phyloP scores from a whole-genome alignment of 371 early-diverging fungal genomes.

The Choanephora cucurbitarum region DNA sequence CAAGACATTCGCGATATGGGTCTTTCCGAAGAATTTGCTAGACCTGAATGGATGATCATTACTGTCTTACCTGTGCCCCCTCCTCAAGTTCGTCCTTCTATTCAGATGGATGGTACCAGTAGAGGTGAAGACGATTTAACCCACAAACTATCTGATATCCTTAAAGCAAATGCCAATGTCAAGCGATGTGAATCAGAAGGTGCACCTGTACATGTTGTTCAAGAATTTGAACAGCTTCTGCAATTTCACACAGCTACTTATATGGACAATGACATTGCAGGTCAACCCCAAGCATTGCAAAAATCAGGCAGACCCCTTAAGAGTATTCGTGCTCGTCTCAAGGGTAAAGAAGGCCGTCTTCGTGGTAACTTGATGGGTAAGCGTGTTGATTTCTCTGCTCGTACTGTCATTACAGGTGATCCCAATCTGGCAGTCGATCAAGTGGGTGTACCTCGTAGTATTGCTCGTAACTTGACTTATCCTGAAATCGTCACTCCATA shows the following conservation, averaged over 20 bases:
- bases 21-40: constrained; percentile 88
- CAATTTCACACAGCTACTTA: constrained; percentile 98
- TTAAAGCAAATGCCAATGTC: constrained; percentile 96
- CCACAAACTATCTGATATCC: constrained; percentile 93
- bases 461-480: constrained; percentile 98
- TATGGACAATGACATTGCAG: constrained; percentile 99
- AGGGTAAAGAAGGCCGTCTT: constrained; percentile 99
- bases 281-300: constrained; percentile 96
- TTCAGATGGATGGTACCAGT: constrained; percentile 94
- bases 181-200: constrained; percentile 94
- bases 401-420: constrained; percentile 99
- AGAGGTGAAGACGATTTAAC: constrained; percentile 99
- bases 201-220: constrained; percentile 93
- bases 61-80: constrained; percentile 98
- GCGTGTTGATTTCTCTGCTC: constrained; percentile 99
- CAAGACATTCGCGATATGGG: constrained; percentile 93
- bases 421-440: constrained; percentile 97
- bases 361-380: constrained; percentile 99
- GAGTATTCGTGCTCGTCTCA: constrained; percentile 96
- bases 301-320: constrained; percentile 98
- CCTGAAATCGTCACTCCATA: constrained; percentile 99
- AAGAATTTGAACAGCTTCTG: constrained; percentile 94
- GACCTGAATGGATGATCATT: constrained; percentile 99
- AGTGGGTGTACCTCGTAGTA: constrained; percentile 98
- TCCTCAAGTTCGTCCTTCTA: constrained; percentile 98